phyloP scores from a whole-genome alignment of 2,329 filamentous ascomycete species.

The Chalaropsis ovoidea region DNA sequence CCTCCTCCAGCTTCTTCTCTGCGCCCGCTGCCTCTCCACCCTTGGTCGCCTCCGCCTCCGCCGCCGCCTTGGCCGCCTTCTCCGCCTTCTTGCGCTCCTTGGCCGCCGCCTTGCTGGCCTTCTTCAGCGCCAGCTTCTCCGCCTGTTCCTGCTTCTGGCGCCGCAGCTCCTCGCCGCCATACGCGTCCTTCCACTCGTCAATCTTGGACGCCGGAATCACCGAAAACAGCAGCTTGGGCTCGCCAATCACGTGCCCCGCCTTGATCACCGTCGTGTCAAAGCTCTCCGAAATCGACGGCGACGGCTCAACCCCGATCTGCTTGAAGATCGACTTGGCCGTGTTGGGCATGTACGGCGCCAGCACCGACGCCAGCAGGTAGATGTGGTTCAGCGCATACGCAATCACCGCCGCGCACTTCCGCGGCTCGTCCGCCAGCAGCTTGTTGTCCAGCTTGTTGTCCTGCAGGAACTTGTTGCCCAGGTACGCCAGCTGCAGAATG shows the following conservation, averaged over 20 bases:
- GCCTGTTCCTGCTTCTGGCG: conserved; percentile 55
- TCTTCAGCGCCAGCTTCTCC: conserved; percentile 43
- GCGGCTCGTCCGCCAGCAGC: conserved; percentile 45
- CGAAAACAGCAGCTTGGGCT: conserved; percentile 69
- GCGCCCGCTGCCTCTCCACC: conserved; percentile 24
- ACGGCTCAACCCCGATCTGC: conserved; percentile 55
- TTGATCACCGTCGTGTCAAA: conserved; percentile 55
- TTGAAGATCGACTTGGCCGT: conserved; percentile 63
- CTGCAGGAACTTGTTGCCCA: conserved; percentile 44
- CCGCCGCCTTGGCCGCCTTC: conserved; percentile 29
- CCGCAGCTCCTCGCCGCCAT: conserved; percentile 54
- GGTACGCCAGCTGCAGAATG: conserved; percentile 56
- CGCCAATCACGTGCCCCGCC: conserved; percentile 70
- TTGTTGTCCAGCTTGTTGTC: conserved; percentile 46
- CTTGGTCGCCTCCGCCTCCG: conserved; percentile 26
- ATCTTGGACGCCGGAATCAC: conserved; percentile 73
- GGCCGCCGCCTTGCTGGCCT: conserved; percentile 42
- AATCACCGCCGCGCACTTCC: conserved; percentile 49
- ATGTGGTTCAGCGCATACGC: conserved; percentile 76
- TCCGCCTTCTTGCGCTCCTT: conserved; percentile 39
- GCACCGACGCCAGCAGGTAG: conserved; percentile 66
- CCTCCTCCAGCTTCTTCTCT: conserved; percentile 27
- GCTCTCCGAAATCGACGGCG: conserved; percentile 50
- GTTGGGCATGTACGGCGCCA: conserved; percentile 77
- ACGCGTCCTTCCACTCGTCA: conserved; percentile 70